Evolutionary conservation across 2,329 filamentous ascomycete species (phyloP).

Genomic region (Hypoxylon sp.): DNA sequence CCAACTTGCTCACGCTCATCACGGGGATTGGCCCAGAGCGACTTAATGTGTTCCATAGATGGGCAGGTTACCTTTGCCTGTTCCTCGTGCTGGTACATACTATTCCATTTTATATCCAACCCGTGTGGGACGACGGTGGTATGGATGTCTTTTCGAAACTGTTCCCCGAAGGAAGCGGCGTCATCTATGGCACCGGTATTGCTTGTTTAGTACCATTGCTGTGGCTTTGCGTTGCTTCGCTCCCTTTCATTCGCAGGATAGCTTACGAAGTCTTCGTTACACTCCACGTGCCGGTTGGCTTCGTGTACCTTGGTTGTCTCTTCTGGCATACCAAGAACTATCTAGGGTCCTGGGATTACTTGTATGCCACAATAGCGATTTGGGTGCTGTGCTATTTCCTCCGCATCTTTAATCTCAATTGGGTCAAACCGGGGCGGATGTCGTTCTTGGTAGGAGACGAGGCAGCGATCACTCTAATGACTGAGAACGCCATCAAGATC

Average conservation of each 20-base stretch:
- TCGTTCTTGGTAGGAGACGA: conserved; percentile 92
- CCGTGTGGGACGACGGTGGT: conserved; percentile 85
- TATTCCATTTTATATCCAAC: conserved; percentile 90
- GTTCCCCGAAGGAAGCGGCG: conserved; percentile 74
- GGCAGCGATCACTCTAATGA: conserved; percentile 88
- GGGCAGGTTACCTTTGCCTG: conserved; percentile 89
- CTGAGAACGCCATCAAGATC: conserved; percentile 95
- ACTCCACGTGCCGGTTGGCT: conserved; percentile 84
- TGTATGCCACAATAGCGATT: conserved; percentile 84
- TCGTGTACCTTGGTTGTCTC: conserved; percentile 84
- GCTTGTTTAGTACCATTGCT: conserved; percentile 85
- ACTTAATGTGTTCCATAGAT: conserved; percentile 92
- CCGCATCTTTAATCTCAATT: conserved; percentile 89
- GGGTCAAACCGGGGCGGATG: conserved; percentile 83
- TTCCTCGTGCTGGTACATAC: conserved; percentile 87
- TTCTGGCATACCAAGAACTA: conserved; percentile 98
- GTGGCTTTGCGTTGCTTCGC: conserved; percentile 87
- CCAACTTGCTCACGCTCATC: conserved; percentile 85
- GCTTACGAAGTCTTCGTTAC: conserved; percentile 90
- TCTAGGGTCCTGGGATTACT: conserved; percentile 89
- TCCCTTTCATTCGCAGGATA: conserved; percentile 80
- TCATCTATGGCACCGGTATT: conserved; percentile 88
- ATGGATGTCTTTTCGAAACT: conserved; percentile 78
- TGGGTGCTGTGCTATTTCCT: conserved; percentile 81
- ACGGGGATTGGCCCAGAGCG: conserved; percentile 94